Percentiles rank a stretch among this genome's conserved stretches.
These are phyloP conservation scores for Naganishia antarctica DNA, from an alignment of 768 basidiomycete genomes.

Conservation along the genomic window DNA sequence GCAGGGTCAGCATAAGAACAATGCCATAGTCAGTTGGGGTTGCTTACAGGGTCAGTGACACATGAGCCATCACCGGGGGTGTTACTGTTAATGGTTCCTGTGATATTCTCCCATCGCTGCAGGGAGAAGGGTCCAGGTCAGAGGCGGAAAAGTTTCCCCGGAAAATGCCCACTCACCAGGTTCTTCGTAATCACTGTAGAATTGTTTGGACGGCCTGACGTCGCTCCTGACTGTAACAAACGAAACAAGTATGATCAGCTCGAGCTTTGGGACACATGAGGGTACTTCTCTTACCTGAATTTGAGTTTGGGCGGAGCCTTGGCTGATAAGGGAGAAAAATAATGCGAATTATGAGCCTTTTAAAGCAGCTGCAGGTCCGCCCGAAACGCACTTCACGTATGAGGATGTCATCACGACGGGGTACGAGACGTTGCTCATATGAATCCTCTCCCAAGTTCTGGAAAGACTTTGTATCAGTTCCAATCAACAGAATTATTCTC, in stretches of 20 bases:
- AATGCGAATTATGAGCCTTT: no score
- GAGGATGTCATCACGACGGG: constrained; percentile 56
- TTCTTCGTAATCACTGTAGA: constrained; percentile 34
- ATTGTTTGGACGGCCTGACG: constrained; percentile 36
- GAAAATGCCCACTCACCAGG: constrained; percentile 53
- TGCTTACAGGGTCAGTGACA: constrained; percentile 28
- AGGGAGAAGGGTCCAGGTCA: background rate
- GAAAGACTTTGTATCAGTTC: no score
- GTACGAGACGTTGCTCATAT: constrained; percentile 52
- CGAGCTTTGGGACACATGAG: no score
- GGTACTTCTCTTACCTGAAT: background rate
- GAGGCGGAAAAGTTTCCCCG: background rate
- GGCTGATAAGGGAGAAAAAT: no score
- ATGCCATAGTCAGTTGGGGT: constrained; percentile 6
- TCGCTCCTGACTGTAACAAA: constrained; percentile 26
- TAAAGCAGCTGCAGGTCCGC: no score
- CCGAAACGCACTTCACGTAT: no score
- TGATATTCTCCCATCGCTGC: constrained; percentile 30
- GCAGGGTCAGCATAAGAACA: background rate
- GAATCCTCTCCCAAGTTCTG: constrained; percentile 55
- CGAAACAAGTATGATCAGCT: constrained; percentile 8
- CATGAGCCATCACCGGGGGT: constrained; percentile 35
- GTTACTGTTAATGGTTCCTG: constrained; percentile 32
- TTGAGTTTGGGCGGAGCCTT: constrained; percentile 25
- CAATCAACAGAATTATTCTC: no score